These are phyloP conservation scores for Ustanciosporium gigantosporum DNA, from an alignment of 1,284 basidiomycete genomes.

Conservation along the genomic window DNA sequence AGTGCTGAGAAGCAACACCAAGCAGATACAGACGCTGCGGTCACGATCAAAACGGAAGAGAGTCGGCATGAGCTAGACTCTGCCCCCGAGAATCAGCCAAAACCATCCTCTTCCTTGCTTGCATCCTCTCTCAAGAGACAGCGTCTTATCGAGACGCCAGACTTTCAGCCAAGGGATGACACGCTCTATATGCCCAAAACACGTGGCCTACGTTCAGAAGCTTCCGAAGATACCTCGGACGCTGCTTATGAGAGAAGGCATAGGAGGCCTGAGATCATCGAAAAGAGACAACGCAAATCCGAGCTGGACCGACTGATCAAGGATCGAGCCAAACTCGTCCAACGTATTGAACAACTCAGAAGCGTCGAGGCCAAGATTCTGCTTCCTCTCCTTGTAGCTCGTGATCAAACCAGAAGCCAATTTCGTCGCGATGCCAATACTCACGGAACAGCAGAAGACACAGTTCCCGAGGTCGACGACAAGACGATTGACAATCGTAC, in stretches of 20 bases:
- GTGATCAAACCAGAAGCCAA: conserved; percentile 28
- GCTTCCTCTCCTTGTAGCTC: conserved; percentile 37
- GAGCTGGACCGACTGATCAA: conserved; percentile 88
- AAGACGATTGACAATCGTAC: too few relatives aligned
- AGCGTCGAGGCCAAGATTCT: conserved; percentile 68
- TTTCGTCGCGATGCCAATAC: too few relatives aligned
- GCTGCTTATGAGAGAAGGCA: conserved; percentile 81
- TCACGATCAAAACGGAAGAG: too few relatives aligned
- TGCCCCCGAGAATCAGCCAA: too few relatives aligned
- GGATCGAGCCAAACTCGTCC: conserved; percentile 85
- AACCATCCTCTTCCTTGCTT: conserved; percentile 1
- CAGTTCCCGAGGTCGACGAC: too few relatives aligned
- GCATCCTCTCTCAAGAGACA: conserved; percentile 34
- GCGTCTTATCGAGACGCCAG: conserved; percentile 49
- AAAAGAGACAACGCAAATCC: conserved; percentile 78
- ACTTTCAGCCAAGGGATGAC: conserved; percentile 45
- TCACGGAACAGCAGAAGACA: too few relatives aligned
- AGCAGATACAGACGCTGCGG: too few relatives aligned
- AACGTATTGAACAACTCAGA: conserved; percentile 80
- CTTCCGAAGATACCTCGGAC: conserved; percentile 74
- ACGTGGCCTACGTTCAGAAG: conserved; percentile 33
- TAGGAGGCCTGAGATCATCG: conserved; percentile 80
- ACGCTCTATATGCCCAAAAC: conserved; percentile 49
- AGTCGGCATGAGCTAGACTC: too few relatives aligned
- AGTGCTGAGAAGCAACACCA: background rate